Evolutionary conservation across 164 flowering plant species (phyloP).

Genomic region (Saururus chinensis): DNA sequence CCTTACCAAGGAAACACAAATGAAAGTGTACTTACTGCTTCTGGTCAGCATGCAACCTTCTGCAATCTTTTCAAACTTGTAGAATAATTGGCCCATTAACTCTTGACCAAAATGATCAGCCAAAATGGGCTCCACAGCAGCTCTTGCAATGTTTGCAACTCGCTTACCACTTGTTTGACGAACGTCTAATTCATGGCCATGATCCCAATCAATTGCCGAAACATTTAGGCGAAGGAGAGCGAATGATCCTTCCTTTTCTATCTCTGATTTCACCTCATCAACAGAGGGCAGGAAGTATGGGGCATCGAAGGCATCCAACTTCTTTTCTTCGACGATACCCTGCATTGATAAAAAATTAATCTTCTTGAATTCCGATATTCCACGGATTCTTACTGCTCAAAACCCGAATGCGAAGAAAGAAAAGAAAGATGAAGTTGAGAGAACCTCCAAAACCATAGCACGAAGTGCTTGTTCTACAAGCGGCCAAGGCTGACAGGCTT

Average conservation of each 20-base stretch:
- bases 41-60: constrained; percentile 14
- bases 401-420: too few species aligned
- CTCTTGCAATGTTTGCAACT: not conserved
- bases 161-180: not conserved
- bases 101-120: constrained; percentile 29
- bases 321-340: constrained; percentile 37
- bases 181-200: too few species aligned
- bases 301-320: constrained; percentile 33
- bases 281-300: constrained; percentile 41
- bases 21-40: constrained; percentile 14
- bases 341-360: constrained; percentile 3
- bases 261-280: constrained; percentile 25
- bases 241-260: constrained; percentile 44
- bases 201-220: constrained; percentile 32
- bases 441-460: constrained; percentile 17
- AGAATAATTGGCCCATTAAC: constrained; percentile 33
- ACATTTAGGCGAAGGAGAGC: constrained; percentile 16
- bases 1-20: constrained; percentile 27
- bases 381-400: too few species aligned
- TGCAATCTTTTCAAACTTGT: constrained; percentile 19
- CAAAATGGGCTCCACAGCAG: constrained; percentile 38
- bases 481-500: constrained; percentile 18
- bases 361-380: not conserved
- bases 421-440: not conserved
- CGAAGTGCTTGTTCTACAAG: constrained; percentile 17